Conservation (phyloP, 2,329 filamentous ascomycete genomes). For the Lithohypha guttulata region DNA sequence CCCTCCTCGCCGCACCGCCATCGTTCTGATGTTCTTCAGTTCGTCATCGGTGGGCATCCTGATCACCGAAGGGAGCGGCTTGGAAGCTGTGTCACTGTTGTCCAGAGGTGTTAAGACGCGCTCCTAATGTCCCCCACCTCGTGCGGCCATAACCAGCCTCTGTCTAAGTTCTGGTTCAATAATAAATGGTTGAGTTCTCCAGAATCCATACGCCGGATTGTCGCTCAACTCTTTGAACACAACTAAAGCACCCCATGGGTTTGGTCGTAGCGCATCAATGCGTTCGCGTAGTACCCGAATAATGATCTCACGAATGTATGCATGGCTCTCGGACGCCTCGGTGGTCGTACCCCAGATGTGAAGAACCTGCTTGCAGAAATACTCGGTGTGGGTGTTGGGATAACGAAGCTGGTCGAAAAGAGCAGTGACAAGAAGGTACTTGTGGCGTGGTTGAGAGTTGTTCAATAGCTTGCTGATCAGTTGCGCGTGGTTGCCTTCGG, state of each 20-base stretch:
- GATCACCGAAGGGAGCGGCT: too few species aligned
- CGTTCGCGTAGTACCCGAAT: conserved; percentile 81
- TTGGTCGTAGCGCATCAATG: conserved; percentile 76
- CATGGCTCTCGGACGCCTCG: conserved; percentile 60
- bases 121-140: conserved; percentile 2
- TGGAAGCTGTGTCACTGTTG: too few species aligned
- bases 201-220: conserved; percentile 84
- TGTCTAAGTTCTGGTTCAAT: conserved; percentile 9
- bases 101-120: too few species aligned
- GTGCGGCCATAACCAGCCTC: conserved; percentile 5
- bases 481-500: conserved; percentile 55
- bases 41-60: neutral
- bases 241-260: conserved; percentile 89
- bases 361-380: conserved; percentile 77
- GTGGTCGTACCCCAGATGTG: conserved; percentile 71
- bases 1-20: neutral
- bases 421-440: conserved; percentile 73
- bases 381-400: conserved; percentile 81
- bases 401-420: conserved; percentile 88
- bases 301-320: conserved; percentile 79
- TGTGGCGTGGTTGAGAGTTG: conserved; percentile 62
- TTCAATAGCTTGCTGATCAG: conserved; percentile 67
- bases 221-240: conserved; percentile 82
- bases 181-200: conserved; percentile 41
- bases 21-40: too few species aligned